These are phyloP conservation scores for Dimargaris cristalligena DNA, from an alignment of 192 early-diverging fungal species.

Conservation along the genomic window DNA sequence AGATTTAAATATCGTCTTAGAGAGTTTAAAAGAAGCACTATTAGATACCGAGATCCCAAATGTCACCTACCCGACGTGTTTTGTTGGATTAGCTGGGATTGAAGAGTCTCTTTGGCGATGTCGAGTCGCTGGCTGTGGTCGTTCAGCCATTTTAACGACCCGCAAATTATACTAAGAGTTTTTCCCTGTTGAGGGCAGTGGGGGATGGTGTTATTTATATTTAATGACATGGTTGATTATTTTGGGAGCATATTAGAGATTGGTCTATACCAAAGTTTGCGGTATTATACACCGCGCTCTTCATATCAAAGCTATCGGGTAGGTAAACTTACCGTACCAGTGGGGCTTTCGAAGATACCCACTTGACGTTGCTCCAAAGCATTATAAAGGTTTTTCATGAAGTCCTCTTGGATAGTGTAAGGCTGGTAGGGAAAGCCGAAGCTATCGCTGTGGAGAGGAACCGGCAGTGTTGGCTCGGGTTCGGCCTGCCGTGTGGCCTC, in stretches of 20 bases:
- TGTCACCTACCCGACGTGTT: not conserved
- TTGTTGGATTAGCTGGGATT: constrained; percentile 12
- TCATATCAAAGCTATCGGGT: too few species aligned
- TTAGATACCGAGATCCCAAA: too few species aligned
- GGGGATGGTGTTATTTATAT: too few species aligned
- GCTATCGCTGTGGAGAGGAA: constrained; percentile 17
- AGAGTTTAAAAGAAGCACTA: too few species aligned
- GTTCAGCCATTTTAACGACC: constrained; percentile 62
- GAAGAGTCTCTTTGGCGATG: not conserved
- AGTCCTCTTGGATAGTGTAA: constrained; percentile 56
- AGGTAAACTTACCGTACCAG: constrained; percentile 58
- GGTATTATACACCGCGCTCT: too few species aligned
- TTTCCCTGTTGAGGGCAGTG: too few species aligned
- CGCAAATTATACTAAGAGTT: constrained; percentile 74
- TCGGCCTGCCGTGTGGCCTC: not conserved
- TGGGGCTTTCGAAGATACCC: constrained; percentile 80
- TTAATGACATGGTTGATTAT: too few species aligned
- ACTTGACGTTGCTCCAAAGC: constrained; percentile 48
- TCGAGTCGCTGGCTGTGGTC: constrained; percentile 27
- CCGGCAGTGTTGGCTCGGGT: not conserved
- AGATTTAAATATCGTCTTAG: too few species aligned
- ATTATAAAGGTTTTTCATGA: constrained; percentile 60
- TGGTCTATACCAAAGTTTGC: too few species aligned
- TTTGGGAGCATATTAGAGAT: too few species aligned
- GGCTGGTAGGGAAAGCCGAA: constrained; percentile 50